Base-by-base conservation (phyloP, 805 yeast genomes). In the Nakazawaea peltata region DNA sequence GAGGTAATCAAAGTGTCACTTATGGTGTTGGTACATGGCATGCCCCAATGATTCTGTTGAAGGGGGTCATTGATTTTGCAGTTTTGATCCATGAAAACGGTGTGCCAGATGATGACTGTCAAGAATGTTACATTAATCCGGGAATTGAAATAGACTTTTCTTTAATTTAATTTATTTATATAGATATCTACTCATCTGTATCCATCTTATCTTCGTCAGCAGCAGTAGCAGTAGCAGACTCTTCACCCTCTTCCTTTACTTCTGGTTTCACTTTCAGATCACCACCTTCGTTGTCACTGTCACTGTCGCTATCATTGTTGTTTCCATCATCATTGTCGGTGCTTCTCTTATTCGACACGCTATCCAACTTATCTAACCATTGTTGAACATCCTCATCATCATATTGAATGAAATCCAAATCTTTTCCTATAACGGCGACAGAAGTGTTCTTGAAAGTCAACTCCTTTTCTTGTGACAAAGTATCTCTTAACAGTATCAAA, bases 381-480 rank as follows among this genome's bases (percentile, higher is more conserved):
- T 73, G 84, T 45, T 74, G 79, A 26, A 88, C 96, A 18, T 70
- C 77, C 32, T 85, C 97, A 49, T 87, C 94, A 44, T 92, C 97
- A 47, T 82, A 79, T 37, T 82, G 62, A 18, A 77, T 74, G 61
- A 90, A 87, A 16, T 76, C 72, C 28, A 69, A 67, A 46, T 76
- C 94, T 44, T 74, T 67, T 23, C 97, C 96, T n/a, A 90, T 97
- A 33, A 87, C 74, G 30, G 95, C 94, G 44, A 92, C 83, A 1
- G 94, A 81, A 4, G 97, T 83, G 61, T 92, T 92, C 42, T 78
- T 74, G 35, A 69, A 63, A 26, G 79, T 85, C 55, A 92, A 72
- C 55, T 92, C 95, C 55, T 86, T 88, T 57, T 92, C 99, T 60
- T 88, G 96, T 12, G 92, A 77, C 48, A 92, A 67, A 0, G 97